phyloP scores from a whole-genome alignment of 805 yeast genomes.

The Yarrowia sp. region DNA sequence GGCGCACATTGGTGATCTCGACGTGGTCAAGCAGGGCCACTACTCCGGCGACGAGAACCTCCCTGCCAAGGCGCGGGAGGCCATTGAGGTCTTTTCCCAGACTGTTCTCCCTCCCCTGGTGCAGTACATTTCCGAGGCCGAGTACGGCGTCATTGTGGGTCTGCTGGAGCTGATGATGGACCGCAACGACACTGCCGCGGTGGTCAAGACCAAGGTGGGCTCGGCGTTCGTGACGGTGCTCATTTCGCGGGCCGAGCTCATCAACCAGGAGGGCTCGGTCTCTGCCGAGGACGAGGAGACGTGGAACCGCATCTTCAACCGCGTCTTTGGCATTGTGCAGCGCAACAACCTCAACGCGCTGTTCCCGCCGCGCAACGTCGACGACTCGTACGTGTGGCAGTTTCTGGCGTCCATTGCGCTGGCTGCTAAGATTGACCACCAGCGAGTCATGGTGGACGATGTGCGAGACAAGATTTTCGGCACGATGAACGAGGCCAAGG shows the following conservation, averaged over 20 bases:
- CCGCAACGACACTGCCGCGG: constrained; percentile 60
- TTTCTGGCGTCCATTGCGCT: constrained; percentile 90
- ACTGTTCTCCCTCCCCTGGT: constrained; percentile 83
- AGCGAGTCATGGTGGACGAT: constrained; percentile 90
- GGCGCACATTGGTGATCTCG: constrained; percentile 74
- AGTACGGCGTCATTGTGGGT: constrained; percentile 74
- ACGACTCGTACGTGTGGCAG: constrained; percentile 91
- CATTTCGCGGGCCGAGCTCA: constrained; percentile 86
- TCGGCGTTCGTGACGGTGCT: constrained; percentile 84
- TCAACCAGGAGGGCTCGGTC: constrained; percentile 67
- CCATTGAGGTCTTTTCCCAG: constrained; percentile 73
- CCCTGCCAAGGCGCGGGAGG: constrained; percentile 54
- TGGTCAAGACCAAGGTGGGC: constrained; percentile 67
- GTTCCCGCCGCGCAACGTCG: constrained; percentile 70
- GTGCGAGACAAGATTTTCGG: constrained; percentile 91
- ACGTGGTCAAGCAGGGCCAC: constrained; percentile 74
- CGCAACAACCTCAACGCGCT: constrained; percentile 64
- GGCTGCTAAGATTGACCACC: constrained; percentile 84
- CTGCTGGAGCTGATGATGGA: constrained; percentile 67
- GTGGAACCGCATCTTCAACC: constrained; percentile 82
- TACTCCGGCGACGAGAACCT: constrained; percentile 47
- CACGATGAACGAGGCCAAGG: constrained; percentile 70
- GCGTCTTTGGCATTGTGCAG: constrained; percentile 73
- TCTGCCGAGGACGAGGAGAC: constrained; percentile 54
- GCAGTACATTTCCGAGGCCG: constrained; percentile 76